These are phyloP conservation scores for Triticum urartu DNA, from an alignment of 176 grass and related monocot genomes.

Conservation along the genomic window DNA sequence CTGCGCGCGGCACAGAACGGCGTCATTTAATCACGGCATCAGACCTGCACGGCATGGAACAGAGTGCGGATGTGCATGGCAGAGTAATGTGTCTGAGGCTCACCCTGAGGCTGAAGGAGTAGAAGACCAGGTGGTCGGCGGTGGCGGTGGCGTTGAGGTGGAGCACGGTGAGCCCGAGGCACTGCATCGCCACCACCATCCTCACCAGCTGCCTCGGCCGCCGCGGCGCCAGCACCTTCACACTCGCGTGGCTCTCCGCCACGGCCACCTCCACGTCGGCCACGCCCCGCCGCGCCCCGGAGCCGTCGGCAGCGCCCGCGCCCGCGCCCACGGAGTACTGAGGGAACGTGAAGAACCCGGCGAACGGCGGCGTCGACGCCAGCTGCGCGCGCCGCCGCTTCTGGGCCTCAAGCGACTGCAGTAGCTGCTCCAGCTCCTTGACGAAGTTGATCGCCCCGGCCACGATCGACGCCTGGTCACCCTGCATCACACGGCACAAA, in stretches of 20 bases:
- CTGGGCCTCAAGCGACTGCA: conserved; percentile 70
- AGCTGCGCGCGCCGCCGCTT: conserved; percentile 23
- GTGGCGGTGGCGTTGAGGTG: conserved; percentile 56
- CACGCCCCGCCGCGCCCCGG: conserved; percentile 5
- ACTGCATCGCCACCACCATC: conserved; percentile 49
- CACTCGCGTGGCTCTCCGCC: conserved; percentile 75
- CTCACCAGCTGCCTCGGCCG: conserved; percentile 72
- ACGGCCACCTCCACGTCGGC: conserved; percentile 81
- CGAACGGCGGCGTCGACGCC: conserved; percentile 28
- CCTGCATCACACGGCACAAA: conserved; percentile 40
- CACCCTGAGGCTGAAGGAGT: conserved; percentile 61
- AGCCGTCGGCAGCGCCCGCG: neutral
- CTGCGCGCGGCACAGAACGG: conserved; percentile 23
- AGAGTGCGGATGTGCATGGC: neutral
- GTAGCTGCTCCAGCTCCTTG: conserved; percentile 86
- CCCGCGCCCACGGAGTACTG: conserved; percentile 42
- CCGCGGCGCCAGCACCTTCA: conserved; percentile 61
- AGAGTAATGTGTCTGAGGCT: neutral
- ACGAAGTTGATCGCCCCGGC: conserved; percentile 90
- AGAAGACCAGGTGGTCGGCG: conserved; percentile 30
- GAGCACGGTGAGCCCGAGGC: conserved; percentile 51
- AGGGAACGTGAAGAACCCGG: conserved; percentile 73
- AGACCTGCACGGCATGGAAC: neutral
- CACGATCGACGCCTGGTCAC: conserved; percentile 91
- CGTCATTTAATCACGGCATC: neutral